Evolutionary conservation across 2,329 filamentous ascomycete genomes (phyloP), one percentile per base, ranked within the genome.

Genomic region (Beauveria australis): DNA sequence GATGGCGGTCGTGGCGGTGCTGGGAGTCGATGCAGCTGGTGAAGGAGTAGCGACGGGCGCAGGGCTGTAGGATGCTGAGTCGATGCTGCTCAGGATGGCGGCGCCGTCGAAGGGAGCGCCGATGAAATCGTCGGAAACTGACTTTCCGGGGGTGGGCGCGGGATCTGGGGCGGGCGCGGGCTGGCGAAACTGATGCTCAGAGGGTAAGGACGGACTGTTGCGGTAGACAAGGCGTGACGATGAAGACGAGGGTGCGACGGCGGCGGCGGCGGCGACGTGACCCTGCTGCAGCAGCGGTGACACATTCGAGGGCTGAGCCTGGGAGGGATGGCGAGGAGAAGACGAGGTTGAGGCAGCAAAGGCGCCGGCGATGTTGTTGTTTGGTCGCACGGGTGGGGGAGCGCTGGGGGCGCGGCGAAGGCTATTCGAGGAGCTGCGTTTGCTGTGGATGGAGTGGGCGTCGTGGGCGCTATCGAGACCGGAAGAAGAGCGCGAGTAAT

Each of bases 61-160:
- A 16, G 40, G n/a, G 40, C 19, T 53, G 57, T 59, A 53, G 61
- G 79, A 78, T 60, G 77, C 78, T 62, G 79, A 79, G 67, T 86
- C 82, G 68, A 87, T 77, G 66, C 82, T 82, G 71, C 79, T 81
- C 67, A 87, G 75, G 66, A 87, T 85, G 65, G 80, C 80, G 61
- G 78, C 80, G 67, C 82, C 80, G 81, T 87, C 84, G 72, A 87
- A 87, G 48, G 84, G 84, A 64, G 83, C 82, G 67, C 84, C 84
- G 73, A 87, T 78, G 62, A 87, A 75, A 66, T 87, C 84, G 72
- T 85, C 82, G 60, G 81, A 78, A 10, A 76, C 64, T 37, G 65
- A 62, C 60, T 70, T 68, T 48, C 44, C 22, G 62, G 60, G 65
- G 63, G 65, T 47, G 66, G 67, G 49, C 65, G 65, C 51, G 64